phyloP scores from a whole-genome alignment of 768 basidiomycete species.

The Calvatia gigantea region DNA sequence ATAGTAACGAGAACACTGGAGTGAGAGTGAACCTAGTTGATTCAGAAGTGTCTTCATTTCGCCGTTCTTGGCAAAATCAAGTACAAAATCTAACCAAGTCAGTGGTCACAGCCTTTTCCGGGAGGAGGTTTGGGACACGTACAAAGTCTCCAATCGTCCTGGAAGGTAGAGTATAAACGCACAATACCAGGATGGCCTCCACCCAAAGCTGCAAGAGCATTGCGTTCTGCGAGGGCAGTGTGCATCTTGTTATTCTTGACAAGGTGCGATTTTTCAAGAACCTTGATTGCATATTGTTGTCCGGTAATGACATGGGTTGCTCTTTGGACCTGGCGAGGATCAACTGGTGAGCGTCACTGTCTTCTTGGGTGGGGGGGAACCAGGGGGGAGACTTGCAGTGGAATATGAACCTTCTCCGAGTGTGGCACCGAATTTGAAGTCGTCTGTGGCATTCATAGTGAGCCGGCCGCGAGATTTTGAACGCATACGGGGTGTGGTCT shows the following conservation, averaged over 20 bases:
- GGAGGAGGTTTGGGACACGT: constrained; percentile 27
- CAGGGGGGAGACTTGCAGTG: constrained; percentile 45
- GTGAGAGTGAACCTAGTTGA: constrained; percentile 82
- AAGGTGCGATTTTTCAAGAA: constrained; percentile 82
- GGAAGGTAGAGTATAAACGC: constrained; percentile 78
- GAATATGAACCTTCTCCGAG: constrained; percentile 84
- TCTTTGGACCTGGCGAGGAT: constrained; percentile 47
- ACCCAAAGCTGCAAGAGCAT: constrained; percentile 70
- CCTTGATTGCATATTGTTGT: constrained; percentile 32
- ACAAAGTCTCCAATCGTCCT: constrained; percentile 84
- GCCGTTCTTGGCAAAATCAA: constrained; percentile 74
- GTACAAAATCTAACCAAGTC: constrained; percentile 59
- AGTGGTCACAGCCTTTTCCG: not conserved
- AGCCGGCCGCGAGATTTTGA: constrained; percentile 42
- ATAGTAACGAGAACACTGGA: constrained; percentile 76
- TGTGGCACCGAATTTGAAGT: constrained; percentile 72
- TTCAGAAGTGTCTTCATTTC: constrained; percentile 73
- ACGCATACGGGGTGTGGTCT: constrained; percentile 23
- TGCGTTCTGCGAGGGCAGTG: constrained; percentile 78
- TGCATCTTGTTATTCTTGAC: constrained; percentile 73
- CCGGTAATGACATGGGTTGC: constrained; percentile 37
- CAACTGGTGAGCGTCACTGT: not conserved
- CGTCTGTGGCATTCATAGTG: constrained; percentile 47
- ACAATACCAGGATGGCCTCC: constrained; percentile 73
- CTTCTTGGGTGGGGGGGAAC: not conserved